These are phyloP conservation scores for Ceratorhiza oryzae-sativae DNA, from an alignment of 1,284 basidiomycete genomes.

Conservation along the genomic window DNA sequence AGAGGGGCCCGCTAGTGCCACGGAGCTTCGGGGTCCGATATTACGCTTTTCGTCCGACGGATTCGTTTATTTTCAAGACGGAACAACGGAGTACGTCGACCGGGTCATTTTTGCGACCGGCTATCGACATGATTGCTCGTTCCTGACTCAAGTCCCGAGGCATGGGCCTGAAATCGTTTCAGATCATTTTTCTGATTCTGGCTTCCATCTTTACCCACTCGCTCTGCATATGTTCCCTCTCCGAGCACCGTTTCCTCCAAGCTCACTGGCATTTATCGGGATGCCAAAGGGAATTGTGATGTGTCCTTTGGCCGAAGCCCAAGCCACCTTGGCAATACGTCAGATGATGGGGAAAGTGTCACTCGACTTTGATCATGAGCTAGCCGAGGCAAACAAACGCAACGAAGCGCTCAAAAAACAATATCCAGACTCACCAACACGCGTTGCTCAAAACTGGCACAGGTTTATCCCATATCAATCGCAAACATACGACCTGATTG, in stretches of 20 bases:
- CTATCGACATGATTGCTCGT: slow-evolving; percentile 62
- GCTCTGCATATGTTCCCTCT: slow-evolving; percentile 61
- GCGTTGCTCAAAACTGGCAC: slow-evolving; percentile 6
- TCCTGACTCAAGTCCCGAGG: slow-evolving; percentile 13
- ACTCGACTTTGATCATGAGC: slow-evolving; percentile 21
- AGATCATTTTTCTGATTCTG: slow-evolving; percentile 64
- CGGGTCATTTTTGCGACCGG: slow-evolving; percentile 76
- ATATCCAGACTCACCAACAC: neutral
- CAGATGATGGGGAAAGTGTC: slow-evolving; percentile 12
- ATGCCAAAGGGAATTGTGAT: slow-evolving; percentile 64
- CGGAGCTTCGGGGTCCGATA: neutral
- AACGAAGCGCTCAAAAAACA: neutral
- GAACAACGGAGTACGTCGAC: slow-evolving; percentile 54
- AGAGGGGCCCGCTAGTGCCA: slow-evolving; percentile 7
- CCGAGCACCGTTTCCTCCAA: slow-evolving; percentile 57
- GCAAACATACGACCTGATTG: slow-evolving; percentile 9
- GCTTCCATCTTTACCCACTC: slow-evolving; percentile 69
- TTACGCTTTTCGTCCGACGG: slow-evolving; percentile 21
- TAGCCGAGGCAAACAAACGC: neutral
- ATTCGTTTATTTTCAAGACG: slow-evolving; percentile 9
- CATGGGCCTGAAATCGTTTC: slow-evolving; percentile 53
- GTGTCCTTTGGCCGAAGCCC: slow-evolving; percentile 70
- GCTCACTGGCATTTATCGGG: slow-evolving; percentile 68
- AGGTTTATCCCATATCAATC: neutral
- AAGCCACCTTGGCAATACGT: slow-evolving; percentile 52